These are phyloP conservation scores for Talinum fruticosum DNA, from an alignment of 148 eudicot species.

Conservation along the genomic window DNA sequence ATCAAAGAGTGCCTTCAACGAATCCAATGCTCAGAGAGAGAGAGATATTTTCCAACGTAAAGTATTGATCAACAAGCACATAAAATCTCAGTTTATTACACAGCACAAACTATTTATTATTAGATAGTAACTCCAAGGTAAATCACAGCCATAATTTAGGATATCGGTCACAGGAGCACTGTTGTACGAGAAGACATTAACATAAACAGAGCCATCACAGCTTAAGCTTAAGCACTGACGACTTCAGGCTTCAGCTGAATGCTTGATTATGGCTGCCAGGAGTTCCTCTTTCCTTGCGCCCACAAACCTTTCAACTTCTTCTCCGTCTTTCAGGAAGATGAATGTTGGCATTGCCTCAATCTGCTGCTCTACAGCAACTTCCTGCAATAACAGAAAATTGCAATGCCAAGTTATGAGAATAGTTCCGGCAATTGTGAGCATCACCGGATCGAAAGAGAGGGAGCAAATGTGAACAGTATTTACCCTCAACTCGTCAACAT, in stretches of 20 bases:
- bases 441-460: not conserved
- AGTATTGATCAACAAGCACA: not conserved
- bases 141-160: not conserved
- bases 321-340: constrained; percentile 60
- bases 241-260: constrained; percentile 22
- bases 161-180: not conserved
- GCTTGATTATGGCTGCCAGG: constrained; percentile 27
- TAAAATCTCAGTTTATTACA: not conserved
- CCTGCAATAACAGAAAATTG: constrained; percentile 28
- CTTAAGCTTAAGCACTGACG: constrained; percentile 6
- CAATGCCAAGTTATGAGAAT: not conserved
- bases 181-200: not conserved
- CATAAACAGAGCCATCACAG: constrained; percentile 2
- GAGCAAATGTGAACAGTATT: not conserved
- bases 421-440: not conserved
- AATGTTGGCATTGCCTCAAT: constrained; percentile 81
- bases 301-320: constrained; percentile 44
- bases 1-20: not conserved
- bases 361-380: constrained; percentile 37
- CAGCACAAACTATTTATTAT: not conserved
- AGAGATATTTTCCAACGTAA: not conserved
- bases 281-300: constrained; percentile 68
- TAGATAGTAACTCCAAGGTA: not conserved
- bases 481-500: constrained; percentile 52
- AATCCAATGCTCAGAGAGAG: not conserved